These are phyloP conservation scores for Pseudonectria buxi DNA, from an alignment of 2,329 filamentous ascomycete species.

Conservation along the genomic window DNA sequence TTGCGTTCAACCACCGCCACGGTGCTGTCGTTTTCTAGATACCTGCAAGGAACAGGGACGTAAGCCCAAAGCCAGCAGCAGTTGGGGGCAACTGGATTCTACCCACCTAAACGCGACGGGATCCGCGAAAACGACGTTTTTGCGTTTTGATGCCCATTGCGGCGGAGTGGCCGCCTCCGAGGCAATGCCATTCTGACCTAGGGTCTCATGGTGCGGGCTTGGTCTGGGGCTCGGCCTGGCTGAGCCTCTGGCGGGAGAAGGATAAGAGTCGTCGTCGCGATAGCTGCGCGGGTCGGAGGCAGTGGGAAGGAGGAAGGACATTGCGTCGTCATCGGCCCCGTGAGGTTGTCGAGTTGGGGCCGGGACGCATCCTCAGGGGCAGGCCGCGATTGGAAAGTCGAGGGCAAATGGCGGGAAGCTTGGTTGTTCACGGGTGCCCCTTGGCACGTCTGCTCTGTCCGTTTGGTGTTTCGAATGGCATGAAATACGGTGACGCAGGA, in stretches of 20 bases:
- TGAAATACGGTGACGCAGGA: constrained; percentile 22
- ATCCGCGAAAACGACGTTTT: constrained; percentile 51
- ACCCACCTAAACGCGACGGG: constrained; percentile 49
- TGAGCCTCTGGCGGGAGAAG: constrained; percentile 11
- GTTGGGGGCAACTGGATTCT: constrained; percentile 4
- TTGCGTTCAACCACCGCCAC: constrained; percentile 69
- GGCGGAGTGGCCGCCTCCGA: constrained; percentile 9
- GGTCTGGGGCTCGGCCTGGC: constrained; percentile 18
- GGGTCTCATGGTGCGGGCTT: constrained; percentile 14
- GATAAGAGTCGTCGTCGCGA: constrained; percentile 22
- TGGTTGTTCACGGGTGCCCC: neutral
- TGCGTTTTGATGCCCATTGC: constrained; percentile 22
- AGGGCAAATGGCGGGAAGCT: neutral
- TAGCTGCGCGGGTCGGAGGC: constrained; percentile 22
- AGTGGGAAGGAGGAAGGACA: constrained; percentile 34
- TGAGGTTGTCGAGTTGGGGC: constrained; percentile 11
- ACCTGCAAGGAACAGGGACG: constrained; percentile 36
- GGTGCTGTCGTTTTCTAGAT: constrained; percentile 77
- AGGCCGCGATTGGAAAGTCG: constrained; percentile 8
- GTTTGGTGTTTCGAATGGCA: constrained; percentile 9
- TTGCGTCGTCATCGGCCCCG: constrained; percentile 26
- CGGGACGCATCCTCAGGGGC: constrained; percentile 20
- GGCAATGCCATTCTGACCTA: constrained; percentile 9
- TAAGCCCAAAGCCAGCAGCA: neutral
- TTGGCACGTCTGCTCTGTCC: no score